Conservation (phyloP, 73 alveolate species). For the Paramecium primaurelia region DNA sequence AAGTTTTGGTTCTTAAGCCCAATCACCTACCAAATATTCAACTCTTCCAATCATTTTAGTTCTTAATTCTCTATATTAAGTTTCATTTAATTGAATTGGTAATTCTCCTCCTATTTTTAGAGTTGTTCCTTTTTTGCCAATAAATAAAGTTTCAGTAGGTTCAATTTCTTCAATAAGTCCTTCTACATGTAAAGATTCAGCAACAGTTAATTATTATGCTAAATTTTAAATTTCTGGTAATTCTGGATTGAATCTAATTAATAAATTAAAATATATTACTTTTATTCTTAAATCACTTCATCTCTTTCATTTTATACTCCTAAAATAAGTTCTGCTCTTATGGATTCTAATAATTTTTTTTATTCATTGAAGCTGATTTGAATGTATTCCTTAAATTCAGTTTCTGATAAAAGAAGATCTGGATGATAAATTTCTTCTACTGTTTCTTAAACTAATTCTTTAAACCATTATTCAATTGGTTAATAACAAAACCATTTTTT, state of each 20-base stretch:
- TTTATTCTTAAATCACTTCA: not conserved
- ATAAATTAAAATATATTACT: not conserved
- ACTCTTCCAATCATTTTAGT: not conserved
- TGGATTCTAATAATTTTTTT: not conserved
- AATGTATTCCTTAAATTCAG: not conserved
- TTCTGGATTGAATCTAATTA: not conserved
- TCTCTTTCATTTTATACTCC: not conserved
- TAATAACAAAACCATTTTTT: not conserved
- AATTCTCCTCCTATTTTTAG: not conserved
- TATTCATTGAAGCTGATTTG: not conserved
- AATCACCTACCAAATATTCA: not conserved
- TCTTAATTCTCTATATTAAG: not conserved
- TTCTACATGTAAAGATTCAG: not conserved
- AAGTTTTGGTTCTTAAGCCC: not conserved
- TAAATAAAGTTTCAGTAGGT: not conserved
- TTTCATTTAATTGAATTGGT: not conserved
- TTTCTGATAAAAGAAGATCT: not conserved
- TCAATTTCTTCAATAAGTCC: not conserved
- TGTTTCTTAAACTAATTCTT: not conserved
- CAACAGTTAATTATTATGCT: not conserved
- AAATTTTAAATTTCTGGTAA: not conserved
- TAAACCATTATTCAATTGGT: not conserved
- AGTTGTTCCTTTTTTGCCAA: not conserved
- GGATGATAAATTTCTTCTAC: not conserved
- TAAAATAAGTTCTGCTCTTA: not conserved